Percentiles rank a stretch among this genome's conserved stretches.
phyloP scores from a whole-genome alignment of 495 filamentous ascomycete genomes.

The Neurospora intermedia region DNA sequence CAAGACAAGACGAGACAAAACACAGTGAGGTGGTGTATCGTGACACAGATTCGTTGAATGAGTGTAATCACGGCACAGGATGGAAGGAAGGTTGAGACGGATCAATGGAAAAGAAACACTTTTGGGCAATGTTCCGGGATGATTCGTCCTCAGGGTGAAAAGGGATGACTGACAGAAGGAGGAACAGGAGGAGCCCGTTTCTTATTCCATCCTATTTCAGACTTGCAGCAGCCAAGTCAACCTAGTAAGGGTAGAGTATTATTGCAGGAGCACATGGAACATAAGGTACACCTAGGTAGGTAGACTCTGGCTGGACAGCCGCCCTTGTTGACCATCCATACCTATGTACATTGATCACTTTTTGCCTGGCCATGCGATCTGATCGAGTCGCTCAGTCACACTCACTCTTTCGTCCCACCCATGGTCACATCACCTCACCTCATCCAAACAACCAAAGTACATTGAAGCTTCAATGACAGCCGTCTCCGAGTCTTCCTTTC shows the following conservation, averaged over 20 bases:
- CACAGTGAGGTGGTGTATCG: background rate
- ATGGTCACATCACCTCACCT: background rate
- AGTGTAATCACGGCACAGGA: background rate
- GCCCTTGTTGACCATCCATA: background rate
- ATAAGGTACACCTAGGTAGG: background rate
- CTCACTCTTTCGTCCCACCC: background rate
- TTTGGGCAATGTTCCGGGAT: background rate
- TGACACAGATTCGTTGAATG: background rate
- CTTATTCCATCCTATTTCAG: background rate
- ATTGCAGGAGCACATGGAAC: background rate
- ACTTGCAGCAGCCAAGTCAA: background rate
- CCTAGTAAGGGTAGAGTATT: background rate
- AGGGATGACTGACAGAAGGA: background rate
- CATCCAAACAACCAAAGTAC: background rate
- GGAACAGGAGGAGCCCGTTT: background rate
- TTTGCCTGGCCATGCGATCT: background rate
- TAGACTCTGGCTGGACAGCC: background rate
- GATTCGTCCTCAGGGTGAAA: background rate
- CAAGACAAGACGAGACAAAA: background rate
- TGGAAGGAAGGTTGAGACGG: background rate
- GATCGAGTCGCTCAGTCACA: background rate
- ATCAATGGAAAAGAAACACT: background rate
- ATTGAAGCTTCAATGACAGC: no score
- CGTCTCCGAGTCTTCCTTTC: background rate
- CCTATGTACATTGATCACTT: no score